Evolutionary conservation across 2,329 filamentous ascomycete species (phyloP).

Genomic region (Chalara sp.): DNA sequence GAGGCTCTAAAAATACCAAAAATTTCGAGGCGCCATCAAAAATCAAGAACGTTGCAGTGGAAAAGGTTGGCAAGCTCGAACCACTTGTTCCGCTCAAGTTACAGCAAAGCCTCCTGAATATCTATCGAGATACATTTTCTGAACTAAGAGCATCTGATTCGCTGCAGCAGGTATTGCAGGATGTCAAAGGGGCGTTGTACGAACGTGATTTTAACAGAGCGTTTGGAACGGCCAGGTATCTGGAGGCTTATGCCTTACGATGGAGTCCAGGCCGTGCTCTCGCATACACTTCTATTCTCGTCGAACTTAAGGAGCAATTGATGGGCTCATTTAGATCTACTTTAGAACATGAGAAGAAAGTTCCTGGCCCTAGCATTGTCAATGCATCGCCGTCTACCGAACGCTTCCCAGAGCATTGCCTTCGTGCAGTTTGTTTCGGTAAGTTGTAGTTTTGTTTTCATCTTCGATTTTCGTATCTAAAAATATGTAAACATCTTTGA

Average conservation of each 20-base stretch:
- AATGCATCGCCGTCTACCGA: conserved; percentile 1
- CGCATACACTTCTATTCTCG: conserved; percentile 62
- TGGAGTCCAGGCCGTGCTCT: conserved; percentile 87
- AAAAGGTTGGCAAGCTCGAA: conserved; percentile 3
- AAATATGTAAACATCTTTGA: too few species aligned
- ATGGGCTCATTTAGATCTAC: neutral
- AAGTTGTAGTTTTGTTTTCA: too few species aligned
- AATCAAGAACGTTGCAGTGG: conserved; percentile 6
- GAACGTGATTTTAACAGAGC: conserved; percentile 76
- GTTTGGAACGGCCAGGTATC: conserved; percentile 63
- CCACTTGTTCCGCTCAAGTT: conserved; percentile 38
- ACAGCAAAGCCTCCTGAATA: conserved; percentile 65
- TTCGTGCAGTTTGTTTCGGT: conserved; percentile 18
- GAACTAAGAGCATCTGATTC: conserved; percentile 38
- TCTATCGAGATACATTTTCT: conserved; percentile 63
- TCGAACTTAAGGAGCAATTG: conserved; percentile 23
- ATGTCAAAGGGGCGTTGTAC: conserved; percentile 80
- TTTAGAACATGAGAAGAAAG: neutral
- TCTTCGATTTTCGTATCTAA: too few species aligned
- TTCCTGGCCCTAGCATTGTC: neutral
- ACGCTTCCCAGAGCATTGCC: neutral
- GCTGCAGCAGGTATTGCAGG: conserved; percentile 60
- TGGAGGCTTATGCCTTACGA: conserved; percentile 78
- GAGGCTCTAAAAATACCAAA: conserved; percentile 20
- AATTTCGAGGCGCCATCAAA: conserved; percentile 12